Base-by-base conservation (phyloP, 305 asterid species). In the Fraxinus sp. region DNA sequence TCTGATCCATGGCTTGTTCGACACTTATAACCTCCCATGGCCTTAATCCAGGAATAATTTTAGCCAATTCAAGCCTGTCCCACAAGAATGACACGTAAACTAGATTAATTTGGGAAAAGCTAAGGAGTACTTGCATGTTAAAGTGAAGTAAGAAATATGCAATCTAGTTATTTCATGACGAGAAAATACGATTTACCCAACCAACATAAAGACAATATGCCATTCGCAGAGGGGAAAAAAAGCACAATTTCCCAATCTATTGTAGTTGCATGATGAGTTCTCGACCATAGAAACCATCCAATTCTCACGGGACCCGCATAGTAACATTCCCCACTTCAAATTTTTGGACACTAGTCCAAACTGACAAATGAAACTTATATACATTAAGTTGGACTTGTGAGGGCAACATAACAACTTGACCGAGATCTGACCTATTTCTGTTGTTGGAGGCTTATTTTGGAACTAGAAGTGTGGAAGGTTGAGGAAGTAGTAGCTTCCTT, bases 21-120 rank as follows among this genome's bases (percentile, higher is more conserved):
- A 94, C 84, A 83, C 99, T 96, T 26, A 96, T 90, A 81, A 96
- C 98, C 90, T 94, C 99, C 98, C 98, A 96, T 4, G 99, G 99
- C 90, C 99, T 92, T 89, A 96, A 84, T 57, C 93, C 97, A 2
- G 98, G 99, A 80, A 96, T 94, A 22, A 92, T 24, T 84, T 93
- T 85, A 1, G 89, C 90, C 86, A 96, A 79, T 80, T 90, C 85
- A 16, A 83, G 80, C 90, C 98, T 94, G 91, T 73, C 82, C 84
- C 87, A 77, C 72, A 83, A 77, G 33, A 77, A 57, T 55, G 55
- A 32, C 49, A 0, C 16, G 39, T 41, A 33, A 52, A 37, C 36
- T 55, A 36, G 62, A 39, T 11, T 26, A 22, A 16, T 9, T 20
- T 18, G 8, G 79, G 30, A 7, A 30, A 35, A 39, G 55, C 28